A percentile compares a stretch with the other conserved stretches of the same genome.
Evolutionary conservation across 768 basidiomycete species (phyloP).

Genomic region (Suillus sp.): DNA sequence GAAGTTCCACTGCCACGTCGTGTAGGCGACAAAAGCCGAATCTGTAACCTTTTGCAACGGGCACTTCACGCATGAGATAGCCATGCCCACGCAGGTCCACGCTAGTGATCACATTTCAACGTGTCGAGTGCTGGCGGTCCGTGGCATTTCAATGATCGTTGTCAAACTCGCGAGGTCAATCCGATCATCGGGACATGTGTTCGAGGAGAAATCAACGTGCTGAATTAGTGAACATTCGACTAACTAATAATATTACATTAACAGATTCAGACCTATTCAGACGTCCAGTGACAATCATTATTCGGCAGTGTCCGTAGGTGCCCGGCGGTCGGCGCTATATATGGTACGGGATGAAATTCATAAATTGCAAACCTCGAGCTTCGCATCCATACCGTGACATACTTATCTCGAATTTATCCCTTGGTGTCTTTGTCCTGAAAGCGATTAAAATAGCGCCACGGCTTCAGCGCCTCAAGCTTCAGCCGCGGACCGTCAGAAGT

Average conservation of each 20-base stretch:
- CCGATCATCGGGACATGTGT: conserved; percentile 8
- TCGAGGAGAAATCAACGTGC: conserved; percentile 1
- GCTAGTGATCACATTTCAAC: neutral
- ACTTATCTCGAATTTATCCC: neutral
- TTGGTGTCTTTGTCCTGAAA: neutral
- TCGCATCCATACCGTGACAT: neutral
- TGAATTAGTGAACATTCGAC: neutral
- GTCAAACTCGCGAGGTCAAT: neutral
- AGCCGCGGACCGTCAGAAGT: conserved; percentile 9
- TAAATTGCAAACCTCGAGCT: neutral
- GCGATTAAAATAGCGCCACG: neutral
- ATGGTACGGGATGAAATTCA: neutral
- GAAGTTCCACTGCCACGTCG: conserved; percentile 1
- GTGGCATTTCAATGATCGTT: conserved; percentile 7
- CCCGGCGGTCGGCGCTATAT: neutral
- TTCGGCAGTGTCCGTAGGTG: neutral
- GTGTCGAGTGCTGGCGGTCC: conserved; percentile 1
- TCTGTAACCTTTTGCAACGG: neutral
- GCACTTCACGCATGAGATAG: neutral
- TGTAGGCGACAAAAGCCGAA: neutral
- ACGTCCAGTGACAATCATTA: conserved; percentile 5
- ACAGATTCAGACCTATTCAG: conserved; percentile 2
- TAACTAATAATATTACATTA: conserved; percentile 5
- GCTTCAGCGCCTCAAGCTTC: neutral
- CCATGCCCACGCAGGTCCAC: neutral